Conservation (phyloP, 176 grass and related monocot species). For the Rhipidocladum racemiflorum region DNA sequence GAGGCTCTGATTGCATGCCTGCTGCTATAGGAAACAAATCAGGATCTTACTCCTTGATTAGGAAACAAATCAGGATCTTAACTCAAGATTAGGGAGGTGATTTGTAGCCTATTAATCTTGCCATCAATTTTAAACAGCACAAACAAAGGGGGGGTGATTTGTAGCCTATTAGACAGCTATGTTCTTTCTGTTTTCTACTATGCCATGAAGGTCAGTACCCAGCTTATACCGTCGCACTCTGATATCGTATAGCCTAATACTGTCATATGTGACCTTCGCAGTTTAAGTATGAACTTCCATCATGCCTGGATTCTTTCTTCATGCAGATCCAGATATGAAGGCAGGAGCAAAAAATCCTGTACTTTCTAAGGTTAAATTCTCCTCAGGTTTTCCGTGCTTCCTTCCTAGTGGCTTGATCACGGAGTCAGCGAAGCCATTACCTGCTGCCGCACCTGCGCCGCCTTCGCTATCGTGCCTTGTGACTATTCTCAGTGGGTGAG, state of each 20-base stretch:
- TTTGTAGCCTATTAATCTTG: too few relatives aligned
- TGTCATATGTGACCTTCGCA: conserved; percentile 14
- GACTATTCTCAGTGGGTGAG: conserved; percentile 82
- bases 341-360: conserved; percentile 27
- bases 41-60: too few relatives aligned
- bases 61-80: too few relatives aligned
- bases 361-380: conserved; percentile 4
- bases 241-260: conserved; percentile 12
- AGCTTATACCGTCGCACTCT: neutral
- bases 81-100: too few relatives aligned
- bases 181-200: neutral
- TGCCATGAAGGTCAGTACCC: neutral
- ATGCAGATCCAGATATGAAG: conserved; percentile 21
- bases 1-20: too few relatives aligned
- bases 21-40: too few relatives aligned
- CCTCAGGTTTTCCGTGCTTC: conserved; percentile 62
- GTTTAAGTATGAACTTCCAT: conserved; percentile 8
- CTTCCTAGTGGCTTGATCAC: conserved; percentile 55
- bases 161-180: neutral
- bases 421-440: neutral
- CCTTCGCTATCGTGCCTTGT: conserved; percentile 36
- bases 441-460: neutral
- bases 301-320: neutral
- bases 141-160: too few relatives aligned
- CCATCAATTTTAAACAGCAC: too few relatives aligned